phyloP scores from a whole-genome alignment of 2,329 filamentous ascomycete species.

The Ilyonectria destructans region DNA sequence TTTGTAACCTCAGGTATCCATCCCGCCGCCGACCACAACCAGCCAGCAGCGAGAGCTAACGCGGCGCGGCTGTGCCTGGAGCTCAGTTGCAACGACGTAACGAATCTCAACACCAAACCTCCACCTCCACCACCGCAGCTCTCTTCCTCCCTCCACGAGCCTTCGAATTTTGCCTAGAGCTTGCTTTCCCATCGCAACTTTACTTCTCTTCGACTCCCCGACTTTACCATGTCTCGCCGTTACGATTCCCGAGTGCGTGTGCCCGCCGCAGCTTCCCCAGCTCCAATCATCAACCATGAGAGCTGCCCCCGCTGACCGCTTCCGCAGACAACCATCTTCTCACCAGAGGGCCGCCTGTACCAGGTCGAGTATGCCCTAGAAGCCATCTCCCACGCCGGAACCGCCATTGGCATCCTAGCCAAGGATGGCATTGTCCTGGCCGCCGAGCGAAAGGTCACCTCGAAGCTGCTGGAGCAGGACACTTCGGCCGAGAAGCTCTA shows the following conservation, averaged over 20 bases:
- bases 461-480: constrained; percentile 98
- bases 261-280: constrained; percentile 42
- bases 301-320: constrained; percentile 43
- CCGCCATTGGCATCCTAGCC: constrained; percentile 95
- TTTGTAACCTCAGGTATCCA: constrained; percentile 45
- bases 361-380: constrained; percentile 99
- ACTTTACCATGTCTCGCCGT: constrained; percentile 87
- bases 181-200: constrained; percentile 18
- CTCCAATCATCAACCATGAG: constrained; percentile 16
- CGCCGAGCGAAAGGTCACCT: constrained; percentile 98
- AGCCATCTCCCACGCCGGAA: constrained; percentile 98
- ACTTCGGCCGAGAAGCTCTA: constrained; percentile 99
- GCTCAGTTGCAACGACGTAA: constrained; percentile 53
- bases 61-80: constrained; percentile 62
- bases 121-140: constrained; percentile 34
- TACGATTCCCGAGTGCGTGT: constrained; percentile 93
- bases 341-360: constrained; percentile 97
- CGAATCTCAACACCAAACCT: constrained; percentile 39
- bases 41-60: constrained; percentile 52
- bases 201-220: constrained; percentile 26
- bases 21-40: constrained; percentile 32
- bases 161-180: constrained; percentile 16
- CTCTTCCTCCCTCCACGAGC: constrained; percentile 20
- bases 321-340: constrained; percentile 98
- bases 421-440: constrained; percentile 99